Base-by-base conservation (phyloP, 1,139 yeast genomes). In the Yamadazyma friedrichii region DNA sequence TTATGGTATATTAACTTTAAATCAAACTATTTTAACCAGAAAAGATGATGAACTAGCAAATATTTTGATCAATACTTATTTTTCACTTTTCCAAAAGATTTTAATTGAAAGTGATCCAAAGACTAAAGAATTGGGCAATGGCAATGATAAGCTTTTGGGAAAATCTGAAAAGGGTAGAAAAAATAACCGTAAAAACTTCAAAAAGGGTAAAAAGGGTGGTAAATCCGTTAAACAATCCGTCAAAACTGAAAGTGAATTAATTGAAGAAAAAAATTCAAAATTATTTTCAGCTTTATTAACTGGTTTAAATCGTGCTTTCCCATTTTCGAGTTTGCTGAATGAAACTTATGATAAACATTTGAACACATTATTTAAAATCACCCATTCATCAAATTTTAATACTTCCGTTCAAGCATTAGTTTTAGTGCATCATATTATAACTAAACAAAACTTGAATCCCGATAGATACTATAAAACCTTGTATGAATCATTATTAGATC, bases 301-400 rank as follows among this genome's bases (percentile, higher is more conserved):
- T 2, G 99, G 99, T 50, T 78, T 93, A 47, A 94, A 94, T 62
- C 85, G 99, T 66, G 94, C 98, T 1, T 91, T 88, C 73, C 98
- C 98, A 43, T 93, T 88, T 59, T 83, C 96, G 1, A 76, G 80
- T 46, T 71, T 94, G 43, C 86, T 95, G 8, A 74, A 80, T 39
- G 82, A 81, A 15, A 77, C 80, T 8, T 91, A 88, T 61, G 80
- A 82, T 49, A 71, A 76, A 47, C 98, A 94, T 64, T 72, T 91
- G 56, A 84, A 88, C 55, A 85, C 95, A 0, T 69, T 93, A 44
- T 94, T 85, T 71, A 81, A 81, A 56, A 91, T 93, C 56, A 91
- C 98, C 2, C 98, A 93, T 61, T 85, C 96, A 16, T 81, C 95
- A 24, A 94, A 94, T 61, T 91, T 93, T 70, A 89, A 88, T 61